Evolutionary conservation across 225 moss, liverwort and hornwort species (phyloP).

Genomic region (Pseudoscleropodium purum): DNA sequence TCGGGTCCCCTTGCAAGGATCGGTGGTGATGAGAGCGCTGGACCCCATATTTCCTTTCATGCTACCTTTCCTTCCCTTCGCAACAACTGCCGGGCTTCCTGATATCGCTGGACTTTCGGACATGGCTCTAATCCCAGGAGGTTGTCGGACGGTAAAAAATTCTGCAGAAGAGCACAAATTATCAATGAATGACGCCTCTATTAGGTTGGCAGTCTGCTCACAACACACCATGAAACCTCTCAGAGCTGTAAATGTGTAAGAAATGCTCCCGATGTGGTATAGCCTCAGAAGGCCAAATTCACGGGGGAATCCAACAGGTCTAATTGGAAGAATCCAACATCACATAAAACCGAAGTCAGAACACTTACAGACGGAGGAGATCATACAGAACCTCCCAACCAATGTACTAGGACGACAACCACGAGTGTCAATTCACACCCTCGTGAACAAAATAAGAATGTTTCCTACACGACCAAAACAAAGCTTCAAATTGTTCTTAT

Average conservation of each 20-base stretch:
- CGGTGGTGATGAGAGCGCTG: constrained; percentile 41
- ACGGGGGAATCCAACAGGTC: background rate
- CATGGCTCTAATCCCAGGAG: background rate
- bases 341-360: background rate
- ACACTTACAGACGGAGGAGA: background rate
- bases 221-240: background rate
- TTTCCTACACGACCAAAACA: background rate
- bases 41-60: constrained; percentile 6
- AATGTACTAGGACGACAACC: background rate
- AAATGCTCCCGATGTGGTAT: background rate
- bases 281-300: background rate
- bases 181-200: background rate
- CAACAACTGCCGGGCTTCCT: background rate
- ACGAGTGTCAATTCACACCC: background rate
- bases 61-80: constrained; percentile 2
- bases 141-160: background rate
- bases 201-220: background rate
- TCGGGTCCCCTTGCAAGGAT: constrained; percentile 80
- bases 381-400: background rate
- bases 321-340: background rate
- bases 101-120: constrained; percentile 1
- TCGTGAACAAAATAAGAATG: background rate
- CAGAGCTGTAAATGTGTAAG: background rate
- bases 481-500: background rate
- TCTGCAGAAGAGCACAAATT: background rate